These are phyloP conservation scores for Arthrobotrys entomopaga DNA, from an alignment of 2,329 filamentous ascomycete species.

Conservation along the genomic window DNA sequence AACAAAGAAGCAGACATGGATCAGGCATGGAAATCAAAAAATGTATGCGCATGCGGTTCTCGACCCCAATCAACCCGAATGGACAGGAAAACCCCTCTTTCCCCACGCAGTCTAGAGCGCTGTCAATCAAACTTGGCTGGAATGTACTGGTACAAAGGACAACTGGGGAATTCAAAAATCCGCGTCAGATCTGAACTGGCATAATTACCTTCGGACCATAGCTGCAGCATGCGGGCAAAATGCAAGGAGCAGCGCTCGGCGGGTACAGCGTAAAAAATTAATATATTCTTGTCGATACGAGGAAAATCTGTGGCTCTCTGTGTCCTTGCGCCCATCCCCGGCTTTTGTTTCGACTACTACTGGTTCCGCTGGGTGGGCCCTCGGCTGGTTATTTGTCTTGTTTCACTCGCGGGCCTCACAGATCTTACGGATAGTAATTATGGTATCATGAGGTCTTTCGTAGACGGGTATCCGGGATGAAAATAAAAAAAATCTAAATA, in stretches of 20 bases:
- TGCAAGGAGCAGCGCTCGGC: slow-evolving; percentile 18
- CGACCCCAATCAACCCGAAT: not conserved
- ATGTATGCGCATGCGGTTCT: not conserved
- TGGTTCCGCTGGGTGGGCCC: too few relatives aligned
- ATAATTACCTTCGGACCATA: not conserved
- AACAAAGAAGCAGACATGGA: not conserved
- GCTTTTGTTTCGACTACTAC: too few relatives aligned
- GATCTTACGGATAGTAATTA: too few relatives aligned
- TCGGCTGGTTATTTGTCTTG: too few relatives aligned
- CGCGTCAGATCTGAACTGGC: slow-evolving; percentile 44
- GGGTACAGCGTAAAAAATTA: slow-evolving; percentile 34
- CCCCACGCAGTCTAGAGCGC: too few relatives aligned
- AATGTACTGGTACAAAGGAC: slow-evolving; percentile 14
- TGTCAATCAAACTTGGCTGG: not conserved
- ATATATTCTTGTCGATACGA: slow-evolving; percentile 13
- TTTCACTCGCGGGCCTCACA: too few relatives aligned
- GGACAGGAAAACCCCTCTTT: slow-evolving; percentile 9
- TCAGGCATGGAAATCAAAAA: too few relatives aligned
- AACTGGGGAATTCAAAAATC: not conserved
- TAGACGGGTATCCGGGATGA: not conserved
- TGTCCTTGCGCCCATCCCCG: too few relatives aligned
- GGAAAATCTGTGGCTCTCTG: too few relatives aligned
- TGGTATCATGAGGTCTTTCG: not conserved
- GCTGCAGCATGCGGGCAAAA: not conserved
- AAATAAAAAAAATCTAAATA: not conserved